Conservation (phyloP, 305 asterid species). For the Fraxinus baroniana region DNA sequence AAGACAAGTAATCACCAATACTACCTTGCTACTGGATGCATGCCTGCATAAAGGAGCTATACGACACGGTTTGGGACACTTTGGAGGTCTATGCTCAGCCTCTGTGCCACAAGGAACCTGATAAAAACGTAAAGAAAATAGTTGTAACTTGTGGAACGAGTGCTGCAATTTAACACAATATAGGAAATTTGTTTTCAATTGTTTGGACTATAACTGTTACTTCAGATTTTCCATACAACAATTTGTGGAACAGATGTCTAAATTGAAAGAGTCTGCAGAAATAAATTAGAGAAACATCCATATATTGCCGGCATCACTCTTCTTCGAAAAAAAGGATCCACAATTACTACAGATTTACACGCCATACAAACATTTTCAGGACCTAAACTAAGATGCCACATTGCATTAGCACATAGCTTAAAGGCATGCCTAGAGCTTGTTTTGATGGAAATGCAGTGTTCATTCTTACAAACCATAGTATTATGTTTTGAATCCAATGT, state of each 20-base stretch:
- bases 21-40: conserved; percentile 64
- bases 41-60: conserved; percentile 74
- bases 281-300: not conserved
- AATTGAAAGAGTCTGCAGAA: not conserved
- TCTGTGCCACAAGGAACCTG: conserved; percentile 99
- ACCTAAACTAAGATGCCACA: not conserved
- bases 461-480: not conserved
- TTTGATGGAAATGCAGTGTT: not conserved
- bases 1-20: conserved; percentile 14
- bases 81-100: conserved; percentile 80
- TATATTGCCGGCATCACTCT: not conserved
- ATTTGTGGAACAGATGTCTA: not conserved
- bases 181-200: not conserved
- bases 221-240: not conserved
- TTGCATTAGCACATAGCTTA: not conserved
- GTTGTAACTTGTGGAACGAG: not conserved
- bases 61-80: conserved; percentile 68
- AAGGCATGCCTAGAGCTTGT: not conserved
- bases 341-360: not conserved
- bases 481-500: not conserved
- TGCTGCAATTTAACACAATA: not conserved
- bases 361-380: not conserved
- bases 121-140: conserved; percentile 25
- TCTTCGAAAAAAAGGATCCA: not conserved
- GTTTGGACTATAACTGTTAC: not conserved